Percentiles rank a stretch among this genome's conserved stretches.
Evolutionary conservation across 441 rosid species (phyloP).

Genomic region (Codiaeum variegatum): DNA sequence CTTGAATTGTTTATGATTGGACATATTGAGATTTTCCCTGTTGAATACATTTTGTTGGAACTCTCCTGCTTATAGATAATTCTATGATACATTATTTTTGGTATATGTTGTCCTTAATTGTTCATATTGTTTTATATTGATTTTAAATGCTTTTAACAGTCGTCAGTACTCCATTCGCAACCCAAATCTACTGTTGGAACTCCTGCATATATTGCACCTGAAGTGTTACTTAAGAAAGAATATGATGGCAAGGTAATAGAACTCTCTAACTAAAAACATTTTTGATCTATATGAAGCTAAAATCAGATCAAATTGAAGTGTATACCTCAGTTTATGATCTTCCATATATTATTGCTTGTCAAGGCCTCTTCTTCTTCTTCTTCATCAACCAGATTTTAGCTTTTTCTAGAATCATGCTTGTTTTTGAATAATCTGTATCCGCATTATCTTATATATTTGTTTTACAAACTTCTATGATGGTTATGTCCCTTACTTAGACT

Average conservation of each 20-base stretch:
- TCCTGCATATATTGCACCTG: slow-evolving; percentile 98
- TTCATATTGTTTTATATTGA: not conserved
- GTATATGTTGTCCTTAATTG: not conserved
- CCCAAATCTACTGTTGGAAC: slow-evolving; percentile 99
- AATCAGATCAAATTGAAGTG: not conserved
- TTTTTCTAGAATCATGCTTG: not conserved
- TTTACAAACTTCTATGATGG: not conserved
- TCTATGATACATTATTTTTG: not conserved
- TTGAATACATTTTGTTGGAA: not conserved
- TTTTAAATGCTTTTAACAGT: slow-evolving; percentile 39
- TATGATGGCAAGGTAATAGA: slow-evolving; percentile 89
- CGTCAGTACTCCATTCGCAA: slow-evolving; percentile 91
- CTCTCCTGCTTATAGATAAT: not conserved
- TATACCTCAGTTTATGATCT: not conserved
- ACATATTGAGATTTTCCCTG: not conserved
- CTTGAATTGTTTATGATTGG: slow-evolving; percentile 10
- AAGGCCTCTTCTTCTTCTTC: not conserved
- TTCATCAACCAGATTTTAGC: not conserved
- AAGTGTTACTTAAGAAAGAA: slow-evolving; percentile 89
- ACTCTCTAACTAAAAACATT: not conserved
- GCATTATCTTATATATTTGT: not conserved
- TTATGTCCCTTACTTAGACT: not conserved
- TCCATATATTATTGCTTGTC: not conserved
- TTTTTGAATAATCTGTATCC: not conserved
- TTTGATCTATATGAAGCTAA: slow-evolving; percentile 1